A percentile compares a stretch with the other conserved stretches of the same genome.
Conservation (phyloP, 768 basidiomycete genomes). For the Lactifluus rugatus region DNA sequence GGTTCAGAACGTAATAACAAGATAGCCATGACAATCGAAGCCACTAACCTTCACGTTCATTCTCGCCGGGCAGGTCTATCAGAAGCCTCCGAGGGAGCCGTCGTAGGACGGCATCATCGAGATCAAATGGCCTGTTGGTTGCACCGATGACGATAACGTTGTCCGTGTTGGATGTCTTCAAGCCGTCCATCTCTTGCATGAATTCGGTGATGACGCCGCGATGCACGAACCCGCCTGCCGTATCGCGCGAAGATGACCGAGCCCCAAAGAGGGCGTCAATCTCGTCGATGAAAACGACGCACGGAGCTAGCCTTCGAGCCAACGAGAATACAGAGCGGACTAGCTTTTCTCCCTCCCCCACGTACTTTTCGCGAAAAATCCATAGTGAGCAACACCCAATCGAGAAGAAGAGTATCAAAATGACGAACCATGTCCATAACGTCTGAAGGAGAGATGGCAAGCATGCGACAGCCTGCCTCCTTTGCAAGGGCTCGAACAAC, state of each 20-base stretch:
- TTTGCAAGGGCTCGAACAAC: conserved; percentile 85
- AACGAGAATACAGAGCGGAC: conserved; percentile 84
- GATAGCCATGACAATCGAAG: neutral
- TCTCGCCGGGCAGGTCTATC: conserved; percentile 81
- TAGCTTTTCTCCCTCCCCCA: conserved; percentile 83
- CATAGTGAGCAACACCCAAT: neutral
- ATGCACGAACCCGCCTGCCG: conserved; percentile 74
- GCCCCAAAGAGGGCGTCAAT: conserved; percentile 90
- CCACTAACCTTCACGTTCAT: conserved; percentile 68
- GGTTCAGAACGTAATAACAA: neutral
- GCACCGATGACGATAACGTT: conserved; percentile 88
- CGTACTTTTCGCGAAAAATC: conserved; percentile 44
- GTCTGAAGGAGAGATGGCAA: conserved; percentile 83
- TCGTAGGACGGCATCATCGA: conserved; percentile 86
- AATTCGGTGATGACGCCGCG: conserved; percentile 85
- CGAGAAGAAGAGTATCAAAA: neutral
- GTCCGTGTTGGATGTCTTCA: conserved; percentile 69
- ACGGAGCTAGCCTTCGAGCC: conserved; percentile 77
- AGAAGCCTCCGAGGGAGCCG: conserved; percentile 79
- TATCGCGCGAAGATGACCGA: conserved; percentile 64
- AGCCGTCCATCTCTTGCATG: conserved; percentile 95
- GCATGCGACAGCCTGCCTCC: conserved; percentile 90
- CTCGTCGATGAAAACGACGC: conserved; percentile 91
- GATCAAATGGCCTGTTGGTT: conserved; percentile 84
- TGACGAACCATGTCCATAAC: conserved; percentile 86